Base-by-base conservation (phyloP, 495 filamentous ascomycete species). In the Hyaloscypha finlandica region DNA sequence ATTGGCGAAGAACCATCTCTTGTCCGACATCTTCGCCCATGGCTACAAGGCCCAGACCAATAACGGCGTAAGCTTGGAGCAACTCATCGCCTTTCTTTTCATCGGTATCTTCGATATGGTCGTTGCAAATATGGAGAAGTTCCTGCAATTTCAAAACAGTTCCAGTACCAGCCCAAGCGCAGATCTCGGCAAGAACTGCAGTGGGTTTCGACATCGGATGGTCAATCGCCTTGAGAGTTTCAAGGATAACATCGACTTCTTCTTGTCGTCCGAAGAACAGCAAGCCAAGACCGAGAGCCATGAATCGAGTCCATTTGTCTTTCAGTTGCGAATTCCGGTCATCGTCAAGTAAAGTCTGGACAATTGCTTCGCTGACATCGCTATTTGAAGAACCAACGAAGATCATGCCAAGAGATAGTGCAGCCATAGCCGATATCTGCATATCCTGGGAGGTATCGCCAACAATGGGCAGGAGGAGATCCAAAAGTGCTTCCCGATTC, bases 1-100 rank as follows among this genome's bases (percentile, higher is more conserved):
- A 98, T 71, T 97, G 94, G 52, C 95, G 88, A 30, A 99, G 84
- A 57, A 97, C 93, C 95, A 99, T 99, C 72, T 99, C 95, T 76
- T 98, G 94, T 9, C 96, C 96, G 68, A 98, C 88, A 56, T 99
- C 96, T 78, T 99, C 95, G 65, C 95, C 95, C 95, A 98, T 98
- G 22, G 95, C 90, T 64, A 99, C 93, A 51, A 99, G 82, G 35
- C 93, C 92, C 35, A 99, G 85, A 70, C 96, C 96, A 56, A 99
- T 83, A 20, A 98, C 94, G 66, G 95, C 96, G 77, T 99, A 99
- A 6, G 93, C 89, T 75, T 99, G 95, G 58, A 94, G 87, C 54
- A 98, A 81, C 79, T 97, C 94, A 67, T 97, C 94, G 54, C 90
- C 91, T 78, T 96, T 94, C 83, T 95, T 91, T 61, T 96, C 93